Evolutionary conservation across 306 rosid genomes (phyloP).

Genomic region (Begonia masoniana): DNA sequence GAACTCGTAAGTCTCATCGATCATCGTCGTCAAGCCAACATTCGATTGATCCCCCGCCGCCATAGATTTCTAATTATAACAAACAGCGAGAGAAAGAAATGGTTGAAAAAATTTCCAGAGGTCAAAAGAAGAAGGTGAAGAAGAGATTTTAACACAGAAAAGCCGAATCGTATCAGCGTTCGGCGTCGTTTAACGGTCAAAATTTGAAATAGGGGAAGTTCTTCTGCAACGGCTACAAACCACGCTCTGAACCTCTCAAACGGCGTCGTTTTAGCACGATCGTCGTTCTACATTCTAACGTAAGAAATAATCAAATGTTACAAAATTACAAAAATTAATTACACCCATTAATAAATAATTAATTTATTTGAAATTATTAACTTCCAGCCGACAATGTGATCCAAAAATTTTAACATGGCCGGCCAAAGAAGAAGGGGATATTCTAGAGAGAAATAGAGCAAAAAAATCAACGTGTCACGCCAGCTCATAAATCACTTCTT

Average conservation of each 20-base stretch:
- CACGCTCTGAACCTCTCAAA: not conserved
- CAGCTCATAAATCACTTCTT: too few species aligned
- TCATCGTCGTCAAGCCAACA: slow-evolving; percentile 15
- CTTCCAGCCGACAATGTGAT: too few species aligned
- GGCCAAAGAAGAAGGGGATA: too few species aligned
- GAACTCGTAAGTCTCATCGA: slow-evolving; percentile 74
- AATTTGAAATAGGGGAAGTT: slow-evolving; percentile 17
- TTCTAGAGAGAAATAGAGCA: too few species aligned
- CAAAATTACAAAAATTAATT: too few species aligned
- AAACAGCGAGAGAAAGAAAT: slow-evolving; percentile 1
- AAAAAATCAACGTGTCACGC: too few species aligned
- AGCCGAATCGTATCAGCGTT: slow-evolving; percentile 2
- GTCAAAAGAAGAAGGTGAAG: not conserved
- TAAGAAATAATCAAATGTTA: too few species aligned
- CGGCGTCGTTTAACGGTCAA: slow-evolving; percentile 22
- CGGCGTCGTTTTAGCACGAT: not conserved
- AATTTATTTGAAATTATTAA: too few species aligned
- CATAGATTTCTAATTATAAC: slow-evolving; percentile 13
- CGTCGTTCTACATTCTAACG: too few species aligned
- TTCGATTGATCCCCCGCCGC: slow-evolving; percentile 33
- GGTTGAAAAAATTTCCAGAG: slow-evolving; percentile 1
- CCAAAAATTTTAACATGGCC: too few species aligned
- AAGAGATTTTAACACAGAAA: slow-evolving; percentile 2
- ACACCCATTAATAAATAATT: too few species aligned
- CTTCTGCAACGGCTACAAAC: slow-evolving; percentile 27